phyloP scores from a whole-genome alignment of 2,329 filamentous ascomycete genomes.

The Penicillium sp. region DNA sequence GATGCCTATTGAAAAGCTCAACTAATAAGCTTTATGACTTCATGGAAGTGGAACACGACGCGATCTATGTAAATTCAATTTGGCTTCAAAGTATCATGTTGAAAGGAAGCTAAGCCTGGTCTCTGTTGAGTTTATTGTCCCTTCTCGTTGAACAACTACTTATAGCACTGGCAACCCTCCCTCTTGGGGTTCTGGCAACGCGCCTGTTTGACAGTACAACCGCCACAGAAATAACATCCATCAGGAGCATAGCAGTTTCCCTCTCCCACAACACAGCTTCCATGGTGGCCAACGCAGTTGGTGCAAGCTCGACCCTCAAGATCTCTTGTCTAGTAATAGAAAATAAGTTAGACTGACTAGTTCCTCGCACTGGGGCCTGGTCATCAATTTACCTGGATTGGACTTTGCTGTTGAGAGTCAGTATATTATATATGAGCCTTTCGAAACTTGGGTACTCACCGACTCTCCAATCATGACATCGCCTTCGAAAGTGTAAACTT shows the following conservation, averaged over 20 bases:
- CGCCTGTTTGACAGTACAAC: background rate
- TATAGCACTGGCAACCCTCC: constrained; percentile 7
- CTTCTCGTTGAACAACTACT: background rate
- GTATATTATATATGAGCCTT: background rate
- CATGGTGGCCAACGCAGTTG: constrained; percentile 4
- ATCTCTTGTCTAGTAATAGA: background rate
- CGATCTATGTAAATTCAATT: no score
- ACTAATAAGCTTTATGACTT: no score
- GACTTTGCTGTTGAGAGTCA: background rate
- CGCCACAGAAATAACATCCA: constrained; percentile 1
- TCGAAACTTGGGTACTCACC: background rate
- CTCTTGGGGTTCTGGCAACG: constrained; percentile 4
- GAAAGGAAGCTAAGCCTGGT: no score
- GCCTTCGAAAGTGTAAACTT: background rate
- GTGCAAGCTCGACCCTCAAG: constrained; percentile 5
- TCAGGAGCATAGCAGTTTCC: constrained; percentile 3
- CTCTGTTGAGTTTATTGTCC: no score
- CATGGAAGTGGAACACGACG: no score
- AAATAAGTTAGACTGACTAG: background rate
- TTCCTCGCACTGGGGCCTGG: no score
- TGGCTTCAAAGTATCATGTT: no score
- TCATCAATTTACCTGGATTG: background rate
- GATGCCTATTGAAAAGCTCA: no score
- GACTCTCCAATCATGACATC: background rate
- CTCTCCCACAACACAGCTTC: constrained; percentile 4